Base-by-base conservation (phyloP, 495 filamentous ascomycete genomes). In the Penicillium desertorum region DNA sequence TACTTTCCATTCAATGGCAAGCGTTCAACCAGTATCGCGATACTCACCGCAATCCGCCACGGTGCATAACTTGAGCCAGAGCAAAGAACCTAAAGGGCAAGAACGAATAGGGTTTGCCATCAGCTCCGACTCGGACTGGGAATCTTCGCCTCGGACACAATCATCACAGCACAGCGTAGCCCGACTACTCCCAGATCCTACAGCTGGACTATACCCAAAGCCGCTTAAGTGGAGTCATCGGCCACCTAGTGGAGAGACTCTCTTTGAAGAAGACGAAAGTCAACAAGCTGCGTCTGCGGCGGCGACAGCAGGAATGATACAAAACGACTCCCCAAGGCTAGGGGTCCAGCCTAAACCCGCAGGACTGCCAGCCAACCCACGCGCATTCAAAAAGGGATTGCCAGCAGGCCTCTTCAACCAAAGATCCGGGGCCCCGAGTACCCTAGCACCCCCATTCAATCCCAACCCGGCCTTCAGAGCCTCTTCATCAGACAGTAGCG, bases 311-410 rank as follows among this genome's bases (percentile, higher is more conserved):
- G 29, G 16, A n/a, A 46, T 29, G 9, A 20, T 5, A 5, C 42
- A 25, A 41, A 41, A 29, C 9, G 17, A 50, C 58, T 29, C 43
- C n/a, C 45, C 54, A 45, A 55, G 37, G 50, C 16, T 58, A 50
- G 34, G 23, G 50, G 22, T 46, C 23, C 57, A 51, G 59, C 60
- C 32, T 11, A 27, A 53, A 19, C 60, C 64, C 19, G 47, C 66
- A 44, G 76, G 76, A 9, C 45, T 79, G 8, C 74, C 74, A 5
- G 63, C 71, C 19, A 74, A 78, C 37, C 75, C 75, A 16, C 71
- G 73, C 37, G 72, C 74, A 44, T 57, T 73, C 52, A 64, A 69
- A 45, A 54, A 72, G 20, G 68, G 65, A 8, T 69, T 67, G 39
- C 57, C 55, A 43, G 46, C 55, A 30, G 60, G 63, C 10, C 56